Evolutionary conservation across 75 land plant genomes (phyloP), one percentile per base, ranked within the genome.

Genomic region (Pinus taeda): DNA sequence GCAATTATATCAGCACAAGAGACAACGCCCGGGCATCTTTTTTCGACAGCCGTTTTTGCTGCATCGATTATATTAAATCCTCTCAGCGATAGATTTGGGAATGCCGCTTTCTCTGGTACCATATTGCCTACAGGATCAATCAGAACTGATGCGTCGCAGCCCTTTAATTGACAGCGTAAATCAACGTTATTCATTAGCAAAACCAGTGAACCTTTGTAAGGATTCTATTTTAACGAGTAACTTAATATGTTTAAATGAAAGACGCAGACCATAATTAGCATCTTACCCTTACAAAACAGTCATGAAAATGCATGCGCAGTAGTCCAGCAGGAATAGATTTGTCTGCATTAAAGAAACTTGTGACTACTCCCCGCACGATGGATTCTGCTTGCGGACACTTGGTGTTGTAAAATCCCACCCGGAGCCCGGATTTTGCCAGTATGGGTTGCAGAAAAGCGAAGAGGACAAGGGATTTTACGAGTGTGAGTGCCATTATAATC

Each of bases 281-380:
- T 8, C 59, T 67, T 84, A 84, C 86, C 76, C 42, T 57, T 26
- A 84, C 86, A 33, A 84, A 84, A n/a, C 82, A 80, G 73, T 84
- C 86, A 64, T 84, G 86, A 73, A 84, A 84, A 69, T 42, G 63
- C 76, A 84, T 78, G 36, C 86, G 85, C 29, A 84, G 80, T 12
- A 84, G 81, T 4, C 77, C 86, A 30, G 86, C 62, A 0, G 63
- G 60, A 57, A 84, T 82, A 45, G 85, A 80, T 55, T 78, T 77
- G 76, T 84, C 80, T 14, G 29, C 4, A 0, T 9, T 13, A 55
- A 74, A 78, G 11, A 37, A n/a, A 58, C 37, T 66, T 62, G 69
- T 62, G 15, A 82, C 77, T 7, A 30, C 75, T 15, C 33, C 18
- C 64, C 49, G 59, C 20, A 84, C 65, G 14, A 81, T 26, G 20